Evolutionary conservation across 495 filamentous ascomycete species (phyloP).

Genomic region (Acidomyces sp.): DNA sequence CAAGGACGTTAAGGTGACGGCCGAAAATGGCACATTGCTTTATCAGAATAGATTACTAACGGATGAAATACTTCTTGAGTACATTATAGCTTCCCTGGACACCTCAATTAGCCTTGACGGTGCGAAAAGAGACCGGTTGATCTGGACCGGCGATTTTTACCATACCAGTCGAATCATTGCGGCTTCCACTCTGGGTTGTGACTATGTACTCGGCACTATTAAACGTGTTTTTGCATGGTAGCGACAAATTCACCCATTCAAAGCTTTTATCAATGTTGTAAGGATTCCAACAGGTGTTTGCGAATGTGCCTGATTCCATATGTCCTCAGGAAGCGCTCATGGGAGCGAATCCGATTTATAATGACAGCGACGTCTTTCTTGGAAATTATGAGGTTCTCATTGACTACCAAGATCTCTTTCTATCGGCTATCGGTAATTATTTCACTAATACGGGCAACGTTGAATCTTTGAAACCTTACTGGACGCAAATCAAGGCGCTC

Average conservation of each 20-base stretch:
- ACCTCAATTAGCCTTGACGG: constrained; percentile 26
- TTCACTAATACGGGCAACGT: constrained; percentile 15
- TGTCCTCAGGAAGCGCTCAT: neutral
- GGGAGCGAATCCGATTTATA: constrained; percentile 3
- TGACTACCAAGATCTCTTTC: constrained; percentile 23
- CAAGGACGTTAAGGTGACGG: constrained; percentile 25
- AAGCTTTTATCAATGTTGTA: neutral
- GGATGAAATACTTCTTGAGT: constrained; percentile 21
- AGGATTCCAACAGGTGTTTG: no score
- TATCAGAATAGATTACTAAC: constrained; percentile 24
- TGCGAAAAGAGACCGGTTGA: constrained; percentile 23
- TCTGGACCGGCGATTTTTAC: constrained; percentile 18
- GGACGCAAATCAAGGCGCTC: constrained; percentile 17
- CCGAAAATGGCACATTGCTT: constrained; percentile 23
- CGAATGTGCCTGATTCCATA: no score
- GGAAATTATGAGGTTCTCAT: neutral
- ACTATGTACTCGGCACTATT: constrained; percentile 11
- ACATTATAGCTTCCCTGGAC: constrained; percentile 19
- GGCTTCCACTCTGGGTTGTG: constrained; percentile 4
- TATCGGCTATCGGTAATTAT: constrained; percentile 20
- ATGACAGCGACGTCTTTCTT: neutral
- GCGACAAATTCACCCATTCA: neutral
- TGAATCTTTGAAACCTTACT: constrained; percentile 10
- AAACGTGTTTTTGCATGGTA: constrained; percentile 3
- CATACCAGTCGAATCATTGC: constrained; percentile 9